Base-by-base conservation (phyloP, 805 yeast species). In the Candida boleticola region DNA sequence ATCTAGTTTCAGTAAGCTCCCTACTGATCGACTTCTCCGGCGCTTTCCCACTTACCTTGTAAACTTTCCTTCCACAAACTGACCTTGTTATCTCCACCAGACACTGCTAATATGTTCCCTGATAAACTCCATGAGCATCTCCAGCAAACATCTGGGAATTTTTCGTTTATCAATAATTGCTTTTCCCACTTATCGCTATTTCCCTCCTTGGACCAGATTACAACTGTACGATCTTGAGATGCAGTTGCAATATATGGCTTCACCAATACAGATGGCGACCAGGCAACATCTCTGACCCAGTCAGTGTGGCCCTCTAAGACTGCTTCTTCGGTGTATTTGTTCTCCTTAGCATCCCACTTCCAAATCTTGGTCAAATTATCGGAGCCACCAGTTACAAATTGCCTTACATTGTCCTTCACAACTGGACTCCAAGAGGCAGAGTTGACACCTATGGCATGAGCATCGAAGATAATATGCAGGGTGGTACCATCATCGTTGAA, bases 241-340 rank as follows among this genome's bases (percentile, higher is more conserved):
- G 97, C 97, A 29, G 96, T 82, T 11, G 98, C 99, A 54, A 93
- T 85, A 62, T 89, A 92, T 11, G 95, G 82, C 53, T 87, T 84
- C 36, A 88, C 77, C 48, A 93, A 76, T 37, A 88, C 81, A 1
- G 96, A 82, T 37, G 98, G 97, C 17, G 97, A 89, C 99, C 99
- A 93, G 3, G 95, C 89, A 46, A 92, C 97, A 61, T 93, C 99
- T 65, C 99, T 83, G 26, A 93, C 97, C 99, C 99, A 93, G 64
- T 93, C 99, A 14, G 87, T 74, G 64, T 93, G 99, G 31, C 97
- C 99, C 49, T 82, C 83, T 41, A 93, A 76, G 21, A 80, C 77
- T 33, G 82, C 83, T 63, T 92, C 97, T 54, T 83, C 76, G 20
- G 74, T 74, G 60, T 86, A 89, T 21, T 76, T 76, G 51, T 74